Base-by-base conservation (phyloP, 129 eudicot species). In the Calendula officinalis region DNA sequence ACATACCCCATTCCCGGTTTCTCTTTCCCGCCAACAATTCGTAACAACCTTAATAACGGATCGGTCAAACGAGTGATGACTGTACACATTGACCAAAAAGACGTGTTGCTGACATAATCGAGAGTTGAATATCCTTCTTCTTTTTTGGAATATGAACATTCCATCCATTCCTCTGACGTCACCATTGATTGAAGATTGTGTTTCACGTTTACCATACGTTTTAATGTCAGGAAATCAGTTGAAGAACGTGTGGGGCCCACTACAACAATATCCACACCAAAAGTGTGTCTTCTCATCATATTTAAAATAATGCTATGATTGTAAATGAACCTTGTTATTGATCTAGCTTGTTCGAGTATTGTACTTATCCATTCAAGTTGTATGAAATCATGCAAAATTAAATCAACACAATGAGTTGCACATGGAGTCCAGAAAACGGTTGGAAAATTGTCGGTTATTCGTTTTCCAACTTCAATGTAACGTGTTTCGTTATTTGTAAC, bases 121-220 rank as follows among this genome's bases (percentile, higher is more conserved):
- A 83, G 67, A 69, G 86, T 74, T 13, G 79, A 42, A 27, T 78
- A 81, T 9, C 91, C 96, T 55, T 82, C 99, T 32, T 82, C 72
- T 52, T 77, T 88, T 54, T 88, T 92, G 39, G 91, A 81, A 74
- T 78, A 88, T 27, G 80, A 76, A 60, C 95, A 85, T 50, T 81
- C 96, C 85, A 83, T 76, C 99, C 99, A 92, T 58, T 92, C 99
- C 67, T 85, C 96, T 37, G 99, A 92, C 32, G 96, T 79, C 65
- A 85, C 84, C 88, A 88, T 82, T 45, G 96, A 84, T 51, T 81
- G 95, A 71, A 92, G 80, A 75, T 83, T 81, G 77, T 82, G 85
- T 60, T 79, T 85, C 10, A 92, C 81, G 41, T 73, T 72, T 17
- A 83, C 79, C 91, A 92, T 81, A 8, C 96, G 57, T 69, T 88